Evolutionary conservation across 352 stramenopile species (phyloP).

Genomic region (Phytophthora rubi): DNA sequence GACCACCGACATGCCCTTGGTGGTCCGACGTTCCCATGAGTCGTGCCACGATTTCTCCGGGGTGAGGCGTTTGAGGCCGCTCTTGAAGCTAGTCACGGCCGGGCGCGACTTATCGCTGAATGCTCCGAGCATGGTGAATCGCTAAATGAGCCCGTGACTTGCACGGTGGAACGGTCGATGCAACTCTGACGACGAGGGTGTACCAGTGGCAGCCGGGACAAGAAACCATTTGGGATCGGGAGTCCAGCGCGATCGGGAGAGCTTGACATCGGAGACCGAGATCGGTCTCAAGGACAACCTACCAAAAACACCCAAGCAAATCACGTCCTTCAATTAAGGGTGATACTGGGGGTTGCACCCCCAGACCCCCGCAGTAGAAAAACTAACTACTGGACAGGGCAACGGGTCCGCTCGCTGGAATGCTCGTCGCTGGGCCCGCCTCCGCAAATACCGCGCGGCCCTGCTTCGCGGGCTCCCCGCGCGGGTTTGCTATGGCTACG

Average conservation of each 20-base stretch:
- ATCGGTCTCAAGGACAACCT: background rate
- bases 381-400: no score
- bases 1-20: slow-evolving; percentile 28
- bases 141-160: slow-evolving; percentile 13
- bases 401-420: no score
- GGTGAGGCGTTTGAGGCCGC: slow-evolving; percentile 26
- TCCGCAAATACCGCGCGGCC: no score
- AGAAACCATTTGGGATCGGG: slow-evolving; percentile 41
- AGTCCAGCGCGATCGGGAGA: slow-evolving; percentile 18
- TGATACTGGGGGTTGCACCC: no score
- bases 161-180: background rate
- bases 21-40: slow-evolving; percentile 21
- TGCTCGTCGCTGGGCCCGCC: no score
- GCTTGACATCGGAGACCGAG: slow-evolving; percentile 10
- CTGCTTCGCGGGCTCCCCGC: no score
- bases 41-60: slow-evolving; percentile 33
- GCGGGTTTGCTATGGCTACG: no score
- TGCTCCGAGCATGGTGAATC: slow-evolving; percentile 36
- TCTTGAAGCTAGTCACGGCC: slow-evolving; percentile 35
- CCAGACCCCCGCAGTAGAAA: no score
- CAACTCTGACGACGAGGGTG: slow-evolving; percentile 9
- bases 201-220: slow-evolving; percentile 18
- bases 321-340: no score
- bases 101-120: slow-evolving; percentile 22
- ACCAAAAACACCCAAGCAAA: no score